Base-by-base conservation (phyloP, 1,284 basidiomycete species). In the Pseudomicrostroma phylloplanum region DNA sequence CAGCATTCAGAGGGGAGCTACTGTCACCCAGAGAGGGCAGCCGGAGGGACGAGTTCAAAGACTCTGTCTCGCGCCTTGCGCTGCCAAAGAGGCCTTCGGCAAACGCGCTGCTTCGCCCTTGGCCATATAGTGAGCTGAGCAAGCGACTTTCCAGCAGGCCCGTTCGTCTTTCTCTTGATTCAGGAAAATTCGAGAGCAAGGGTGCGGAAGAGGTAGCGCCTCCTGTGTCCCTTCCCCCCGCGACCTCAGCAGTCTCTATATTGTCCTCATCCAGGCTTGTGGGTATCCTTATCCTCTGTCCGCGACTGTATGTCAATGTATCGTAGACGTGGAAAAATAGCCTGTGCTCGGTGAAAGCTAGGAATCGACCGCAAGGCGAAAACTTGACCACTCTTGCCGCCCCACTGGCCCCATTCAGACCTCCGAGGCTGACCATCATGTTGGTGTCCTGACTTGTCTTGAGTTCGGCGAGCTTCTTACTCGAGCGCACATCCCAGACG, bases 401-500 rank as follows among this genome's bases (percentile, higher is more conserved):
- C 1, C 71, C 71, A 48, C 65, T 69, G 6, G 65, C 67, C 23
- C 59, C 61, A 0, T 53, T 56, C 39, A 57, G 55, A 40, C 55
- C 55, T 2, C 61, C 60, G 13, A 26, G 13, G 21, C n/a, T n/a
- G 26, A 54, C 57, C 13, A n/a, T 19, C n/a, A 57, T 19, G 39
- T 41, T 46, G 15, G 55, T 17, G 15, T 21, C 39, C 53, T 70
- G 68, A 26, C 56, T 53, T 19, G 71, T 71, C 25, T 42, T 61
- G 40, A 73, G 66, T 12, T 58, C 61, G 0, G 77, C 76, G 19
- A 80, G 63, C 25, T 68, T 65, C 12, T 67, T 58, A n/a, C 69
- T 71, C 4, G 70, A 72, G 6, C 81, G 74, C 11, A 80, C 72
- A 60, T 82, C 81, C 77, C 80, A 82, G 13, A 82, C 77, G 1